These are phyloP conservation scores for Tinospora cordifolia DNA, from an alignment of 164 flowering plant genomes.

Conservation along the genomic window DNA sequence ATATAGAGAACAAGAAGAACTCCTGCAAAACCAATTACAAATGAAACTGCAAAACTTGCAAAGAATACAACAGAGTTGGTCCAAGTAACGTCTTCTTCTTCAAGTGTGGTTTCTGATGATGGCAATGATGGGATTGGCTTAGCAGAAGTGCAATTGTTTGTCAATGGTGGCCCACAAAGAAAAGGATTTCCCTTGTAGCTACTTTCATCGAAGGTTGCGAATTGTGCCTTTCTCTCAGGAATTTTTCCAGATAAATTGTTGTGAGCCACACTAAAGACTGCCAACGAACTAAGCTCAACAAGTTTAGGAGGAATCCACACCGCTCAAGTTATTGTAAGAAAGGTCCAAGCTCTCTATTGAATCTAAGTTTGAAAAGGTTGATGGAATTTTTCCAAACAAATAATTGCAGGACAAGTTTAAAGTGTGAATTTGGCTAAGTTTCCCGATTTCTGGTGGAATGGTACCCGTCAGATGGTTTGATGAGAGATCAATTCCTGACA, in stretches of 20 bases:
- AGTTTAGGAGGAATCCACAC: background rate
- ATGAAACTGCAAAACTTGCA: background rate
- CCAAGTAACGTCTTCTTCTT: background rate
- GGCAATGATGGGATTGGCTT: background rate
- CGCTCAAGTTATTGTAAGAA: background rate
- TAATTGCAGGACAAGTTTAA: background rate
- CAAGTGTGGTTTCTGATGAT: background rate
- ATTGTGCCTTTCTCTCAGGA: too few species aligned
- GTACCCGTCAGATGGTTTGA: background rate
- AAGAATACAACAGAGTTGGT: background rate
- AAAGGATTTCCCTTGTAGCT: background rate
- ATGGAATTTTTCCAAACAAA: background rate
- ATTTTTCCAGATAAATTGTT: too few species aligned
- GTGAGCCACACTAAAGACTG: too few species aligned
- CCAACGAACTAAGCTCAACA: background rate
- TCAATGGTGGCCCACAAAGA: background rate
- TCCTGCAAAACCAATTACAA: background rate
- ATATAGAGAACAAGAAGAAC: background rate
- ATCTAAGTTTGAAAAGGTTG: background rate
- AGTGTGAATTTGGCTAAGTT: background rate
- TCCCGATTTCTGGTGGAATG: background rate
- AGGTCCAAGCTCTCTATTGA: background rate
- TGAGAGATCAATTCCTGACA: too few species aligned
- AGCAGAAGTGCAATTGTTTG: background rate
- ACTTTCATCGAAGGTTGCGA: too few species aligned